Conservation (phyloP, 176 grass and related monocot genomes). For the Puya raimondii region DNA sequence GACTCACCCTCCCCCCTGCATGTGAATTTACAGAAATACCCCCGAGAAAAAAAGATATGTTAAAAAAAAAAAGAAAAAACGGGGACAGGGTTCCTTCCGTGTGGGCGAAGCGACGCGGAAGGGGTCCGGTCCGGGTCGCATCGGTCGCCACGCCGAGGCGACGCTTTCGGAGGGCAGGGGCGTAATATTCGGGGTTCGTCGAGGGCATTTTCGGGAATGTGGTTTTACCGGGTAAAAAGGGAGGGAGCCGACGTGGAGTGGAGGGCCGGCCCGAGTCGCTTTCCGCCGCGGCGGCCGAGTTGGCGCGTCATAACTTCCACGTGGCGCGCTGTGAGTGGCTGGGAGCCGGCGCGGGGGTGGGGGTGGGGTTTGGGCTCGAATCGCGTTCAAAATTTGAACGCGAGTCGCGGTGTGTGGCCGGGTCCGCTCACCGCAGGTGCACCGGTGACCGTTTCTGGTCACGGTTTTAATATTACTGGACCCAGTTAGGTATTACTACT, state of each 20-base stretch:
- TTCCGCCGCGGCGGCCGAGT: conserved; percentile 26
- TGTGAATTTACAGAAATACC: conserved; percentile 18
- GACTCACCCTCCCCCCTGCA: not conserved
- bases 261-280: conserved; percentile 15
- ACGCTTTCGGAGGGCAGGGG: not conserved
- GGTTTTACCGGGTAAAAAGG: not conserved
- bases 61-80: too few relatives aligned
- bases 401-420: not conserved
- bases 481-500: too few relatives aligned
- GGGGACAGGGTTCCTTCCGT: not conserved
- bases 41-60: not conserved
- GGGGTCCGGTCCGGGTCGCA: not conserved
- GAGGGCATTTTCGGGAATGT: conserved; percentile 8
- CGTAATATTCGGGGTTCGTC: not conserved
- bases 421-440: conserved; percentile 6
- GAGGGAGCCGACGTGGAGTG: not conserved
- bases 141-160: not conserved
- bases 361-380: not conserved
- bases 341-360: not conserved
- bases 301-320: conserved; percentile 22
- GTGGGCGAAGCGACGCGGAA: not conserved
- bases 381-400: not conserved
- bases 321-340: not conserved
- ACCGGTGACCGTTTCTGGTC: not conserved
- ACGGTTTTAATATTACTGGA: not conserved